phyloP scores from a whole-genome alignment of 139 green algal genomes.

The Diplosphaera chodatii region DNA sequence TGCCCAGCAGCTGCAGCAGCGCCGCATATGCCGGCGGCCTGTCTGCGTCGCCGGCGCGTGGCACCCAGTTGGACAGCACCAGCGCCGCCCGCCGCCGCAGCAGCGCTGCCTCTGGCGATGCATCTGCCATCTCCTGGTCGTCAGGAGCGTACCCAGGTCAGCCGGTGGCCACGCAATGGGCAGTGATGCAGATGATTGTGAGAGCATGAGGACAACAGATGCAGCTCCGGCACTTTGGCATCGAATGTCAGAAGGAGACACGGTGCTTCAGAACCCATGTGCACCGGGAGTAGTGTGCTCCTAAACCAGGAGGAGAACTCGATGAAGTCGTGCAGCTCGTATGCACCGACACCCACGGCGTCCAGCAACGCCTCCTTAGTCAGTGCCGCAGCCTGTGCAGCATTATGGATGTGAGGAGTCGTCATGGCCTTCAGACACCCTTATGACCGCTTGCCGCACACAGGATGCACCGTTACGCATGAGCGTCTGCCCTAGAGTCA shows the following conservation, averaged over 20 bases:
- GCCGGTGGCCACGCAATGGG: no score
- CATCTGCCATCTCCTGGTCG: conserved; percentile 35
- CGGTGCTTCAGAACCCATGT: no score
- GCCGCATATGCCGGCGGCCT: conserved; percentile 46
- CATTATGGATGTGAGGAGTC: no score
- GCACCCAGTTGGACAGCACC: conserved; percentile 51
- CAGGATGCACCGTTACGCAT: no score
- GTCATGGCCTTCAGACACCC: no score
- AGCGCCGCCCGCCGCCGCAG: conserved; percentile 46
- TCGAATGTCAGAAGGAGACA: no score
- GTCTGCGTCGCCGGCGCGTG: conserved; percentile 29
- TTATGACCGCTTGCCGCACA: no score
- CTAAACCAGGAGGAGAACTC: conserved; percentile 57
- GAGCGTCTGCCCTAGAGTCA: no score
- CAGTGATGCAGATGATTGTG: no score
- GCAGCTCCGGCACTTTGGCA: no score
- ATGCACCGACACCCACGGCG: conserved; percentile 57
- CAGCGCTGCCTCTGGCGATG: conserved; percentile 11
- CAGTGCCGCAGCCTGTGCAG: conserved; percentile 44
- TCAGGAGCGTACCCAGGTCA: no score
- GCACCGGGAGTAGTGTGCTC: conserved; percentile 31
- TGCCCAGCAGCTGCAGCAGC: conserved; percentile 38
- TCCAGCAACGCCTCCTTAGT: conserved; percentile 81
- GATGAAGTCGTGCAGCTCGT: conserved; percentile 79
- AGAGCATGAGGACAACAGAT: no score